phyloP scores from a whole-genome alignment of 164 flowering plant species.

The Piper betle region DNA sequence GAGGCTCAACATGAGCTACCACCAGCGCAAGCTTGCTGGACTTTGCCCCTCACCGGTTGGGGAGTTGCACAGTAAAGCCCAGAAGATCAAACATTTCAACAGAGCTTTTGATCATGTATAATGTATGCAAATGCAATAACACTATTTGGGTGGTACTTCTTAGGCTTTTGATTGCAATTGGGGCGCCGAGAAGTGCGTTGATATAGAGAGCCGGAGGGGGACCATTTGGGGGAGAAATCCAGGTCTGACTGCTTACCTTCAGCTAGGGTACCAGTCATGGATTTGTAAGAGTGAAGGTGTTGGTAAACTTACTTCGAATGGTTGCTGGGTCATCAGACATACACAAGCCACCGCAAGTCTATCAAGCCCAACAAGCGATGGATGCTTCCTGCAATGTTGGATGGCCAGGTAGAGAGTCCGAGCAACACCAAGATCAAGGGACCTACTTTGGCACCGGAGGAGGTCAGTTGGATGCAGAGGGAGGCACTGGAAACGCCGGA shows the following conservation, averaged over 20 bases:
- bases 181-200: conserved; percentile 66
- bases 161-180: conserved; percentile 91
- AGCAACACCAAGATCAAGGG: too few species aligned
- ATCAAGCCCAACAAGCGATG: conserved; percentile 90
- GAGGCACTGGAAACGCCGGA: conserved; percentile 82
- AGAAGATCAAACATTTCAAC: not conserved
- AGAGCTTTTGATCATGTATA: not conserved
- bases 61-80: conserved; percentile 62
- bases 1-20: conserved; percentile 79
- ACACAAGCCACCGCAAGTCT: conserved; percentile 86
- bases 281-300: not conserved
- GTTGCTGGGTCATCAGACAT: conserved; percentile 79
- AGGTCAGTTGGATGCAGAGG: conserved; percentile 47
- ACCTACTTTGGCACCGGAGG: conserved; percentile 39
- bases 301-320: not conserved
- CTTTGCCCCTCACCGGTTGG: conserved; percentile 80
- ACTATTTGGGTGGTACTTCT: not conserved
- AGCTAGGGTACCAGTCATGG: not conserved
- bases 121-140: too few species aligned
- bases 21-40: conserved; percentile 88
- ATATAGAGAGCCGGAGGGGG: conserved; percentile 94
- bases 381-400: conserved; percentile 40
- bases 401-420: too few species aligned
- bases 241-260: conserved; percentile 35
- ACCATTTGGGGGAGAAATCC: conserved; percentile 82